Base-by-base conservation (phyloP, 139 green algal species). In the Closterium sp. region DNA sequence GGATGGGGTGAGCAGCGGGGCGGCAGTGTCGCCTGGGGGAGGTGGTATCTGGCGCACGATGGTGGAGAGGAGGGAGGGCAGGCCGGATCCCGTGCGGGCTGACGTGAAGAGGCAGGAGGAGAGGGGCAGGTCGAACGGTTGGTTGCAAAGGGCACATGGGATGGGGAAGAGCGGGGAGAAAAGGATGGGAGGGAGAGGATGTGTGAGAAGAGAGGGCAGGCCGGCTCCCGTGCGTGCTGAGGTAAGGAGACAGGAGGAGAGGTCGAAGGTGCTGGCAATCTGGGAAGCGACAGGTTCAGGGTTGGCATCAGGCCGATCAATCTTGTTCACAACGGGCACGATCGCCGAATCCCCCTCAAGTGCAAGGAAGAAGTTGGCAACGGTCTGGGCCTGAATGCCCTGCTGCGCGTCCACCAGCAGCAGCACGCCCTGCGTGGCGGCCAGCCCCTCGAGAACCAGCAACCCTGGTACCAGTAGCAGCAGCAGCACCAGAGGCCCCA, bases 361-460 rank as follows among this genome's bases (percentile, higher is more conserved):
- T 0, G 98, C 98, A 17, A 99, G 94, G 91, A 96, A 98, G 94
- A 98, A 99, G 95, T 99, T 99, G 32, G 98, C 97, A 29, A 99
- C 95, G 13, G 97, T 98, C 86, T 94, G n/a, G n/a, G n/a, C n/a
- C n/a, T n/a, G n/a, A n/a, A n/a, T n/a, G n/a, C n/a, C n/a, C n/a
- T n/a, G n/a, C n/a, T n/a, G n/a, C n/a, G n/a, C 98, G 92, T 99
- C 98, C 79, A 99, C 97, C 89, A 99, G 91, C 93, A 99, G 95
- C 90, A 99, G 91, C 6, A 96, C 97, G 30, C 95, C 95, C 31
- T 96, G 79, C 93, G 97, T 98, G 0, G 97, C 32, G 2, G n/a
- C n/a, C n/a, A n/a, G n/a, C n/a, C n/a, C n/a, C n/a, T n/a, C n/a
- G n/a, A n/a, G n/a, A n/a, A n/a, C n/a, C n/a, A n/a, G n/a, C n/a